Conservation (phyloP, 306 rosid genomes). For the Castanospermum australe region DNA sequence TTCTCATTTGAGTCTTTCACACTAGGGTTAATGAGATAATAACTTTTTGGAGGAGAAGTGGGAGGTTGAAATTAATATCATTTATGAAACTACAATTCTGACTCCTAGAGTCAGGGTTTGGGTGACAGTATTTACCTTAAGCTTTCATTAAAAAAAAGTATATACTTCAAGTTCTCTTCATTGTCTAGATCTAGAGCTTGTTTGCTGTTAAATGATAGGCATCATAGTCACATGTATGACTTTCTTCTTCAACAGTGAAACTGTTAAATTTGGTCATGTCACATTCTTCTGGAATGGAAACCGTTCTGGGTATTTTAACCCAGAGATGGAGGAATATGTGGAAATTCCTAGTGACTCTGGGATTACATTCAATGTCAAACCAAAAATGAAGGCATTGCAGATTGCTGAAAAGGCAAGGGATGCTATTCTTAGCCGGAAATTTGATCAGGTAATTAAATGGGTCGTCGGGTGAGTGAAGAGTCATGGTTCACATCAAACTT, state of each 20-base stretch:
- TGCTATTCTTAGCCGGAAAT: slow-evolving; percentile 81
- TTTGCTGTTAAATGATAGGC: too few relatives aligned
- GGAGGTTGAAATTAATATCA: too few relatives aligned
- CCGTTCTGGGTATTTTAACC: slow-evolving; percentile 85
- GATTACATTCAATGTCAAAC: slow-evolving; percentile 84
- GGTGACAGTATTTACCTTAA: too few relatives aligned
- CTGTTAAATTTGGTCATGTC: slow-evolving; percentile 98
- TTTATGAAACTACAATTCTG: too few relatives aligned
- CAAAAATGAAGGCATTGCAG: slow-evolving; percentile 89
- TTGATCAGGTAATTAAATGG: slow-evolving; percentile 49
- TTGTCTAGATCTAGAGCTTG: too few relatives aligned
- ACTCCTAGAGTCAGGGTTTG: too few relatives aligned
- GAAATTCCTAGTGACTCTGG: slow-evolving; percentile 95
- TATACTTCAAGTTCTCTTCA: too few relatives aligned
- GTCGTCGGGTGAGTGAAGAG: not conserved
- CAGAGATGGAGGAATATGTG: slow-evolving; percentile 77
- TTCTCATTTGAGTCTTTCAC: too few relatives aligned
- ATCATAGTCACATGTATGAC: not conserved
- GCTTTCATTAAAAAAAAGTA: too few relatives aligned
- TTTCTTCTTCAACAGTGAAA: slow-evolving; percentile 62
- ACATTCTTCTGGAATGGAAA: slow-evolving; percentile 99
- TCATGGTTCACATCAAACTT: not conserved
- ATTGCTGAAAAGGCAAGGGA: slow-evolving; percentile 93
- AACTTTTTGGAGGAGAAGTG: not conserved
- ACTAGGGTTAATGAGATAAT: not conserved